Percentiles rank a stretch among this genome's conserved stretches.
Conservation (phyloP, 2,329 filamentous ascomycete species). For the Bipolaris bicolor region DNA sequence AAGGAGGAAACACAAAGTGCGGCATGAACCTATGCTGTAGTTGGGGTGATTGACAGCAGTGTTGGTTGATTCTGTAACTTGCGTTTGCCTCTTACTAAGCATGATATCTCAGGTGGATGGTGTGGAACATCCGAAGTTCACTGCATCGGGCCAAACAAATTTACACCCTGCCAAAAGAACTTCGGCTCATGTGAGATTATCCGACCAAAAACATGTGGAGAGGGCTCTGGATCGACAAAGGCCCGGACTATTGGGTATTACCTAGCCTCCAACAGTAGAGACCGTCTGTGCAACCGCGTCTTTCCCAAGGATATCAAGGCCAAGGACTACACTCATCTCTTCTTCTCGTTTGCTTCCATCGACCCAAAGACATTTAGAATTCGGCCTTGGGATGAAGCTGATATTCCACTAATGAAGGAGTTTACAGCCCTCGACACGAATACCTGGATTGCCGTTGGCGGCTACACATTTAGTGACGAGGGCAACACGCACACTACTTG, state of each 20-base stretch:
- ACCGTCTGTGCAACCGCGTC: background rate
- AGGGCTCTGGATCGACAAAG: background rate
- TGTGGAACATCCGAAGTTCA: constrained; percentile 29
- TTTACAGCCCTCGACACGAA: background rate
- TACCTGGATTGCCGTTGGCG: constrained; percentile 2
- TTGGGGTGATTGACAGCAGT: background rate
- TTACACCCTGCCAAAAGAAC: constrained; percentile 42
- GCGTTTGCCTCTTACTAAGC: background rate
- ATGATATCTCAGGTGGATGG: constrained; percentile 17
- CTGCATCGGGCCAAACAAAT: constrained; percentile 21
- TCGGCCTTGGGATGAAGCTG: background rate
- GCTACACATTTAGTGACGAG: background rate
- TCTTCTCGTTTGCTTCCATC: constrained; percentile 36
- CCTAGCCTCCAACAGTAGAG: background rate
- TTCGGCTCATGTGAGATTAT: constrained; percentile 42
- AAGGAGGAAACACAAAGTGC: constrained; percentile 15
- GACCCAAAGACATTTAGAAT: constrained; percentile 15
- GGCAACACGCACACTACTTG: constrained; percentile 1
- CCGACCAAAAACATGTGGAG: background rate
- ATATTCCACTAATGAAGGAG: background rate
- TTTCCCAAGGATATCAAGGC: constrained; percentile 32
- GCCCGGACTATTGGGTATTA: background rate
- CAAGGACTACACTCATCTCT: constrained; percentile 41
- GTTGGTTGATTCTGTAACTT: background rate
- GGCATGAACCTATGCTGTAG: constrained; percentile 25